phyloP scores from a whole-genome alignment of 352 stramenopile species.

The Phytophthora cryptogea region DNA sequence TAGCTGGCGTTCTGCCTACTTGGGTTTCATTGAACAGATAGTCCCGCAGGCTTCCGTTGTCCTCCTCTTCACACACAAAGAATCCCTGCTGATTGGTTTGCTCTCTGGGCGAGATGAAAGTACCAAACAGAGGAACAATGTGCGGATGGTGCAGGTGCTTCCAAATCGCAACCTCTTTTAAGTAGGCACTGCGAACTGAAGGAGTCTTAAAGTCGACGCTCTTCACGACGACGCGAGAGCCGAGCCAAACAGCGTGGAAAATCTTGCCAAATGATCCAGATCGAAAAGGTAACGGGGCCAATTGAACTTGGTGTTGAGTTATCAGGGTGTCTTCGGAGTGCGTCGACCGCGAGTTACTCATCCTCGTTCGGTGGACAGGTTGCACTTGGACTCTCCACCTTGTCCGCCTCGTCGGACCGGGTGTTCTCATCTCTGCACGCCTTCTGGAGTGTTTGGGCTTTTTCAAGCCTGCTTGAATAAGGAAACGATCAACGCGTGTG shows the following conservation, averaged over 20 bases:
- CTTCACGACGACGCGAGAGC: conserved; percentile 12
- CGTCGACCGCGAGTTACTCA: background rate
- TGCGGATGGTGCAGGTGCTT: conserved; percentile 87
- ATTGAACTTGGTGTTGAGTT: conserved; percentile 1
- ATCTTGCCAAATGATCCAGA: conserved; percentile 17
- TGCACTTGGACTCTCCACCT: conserved; percentile 14
- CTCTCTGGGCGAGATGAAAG: conserved; percentile 8
- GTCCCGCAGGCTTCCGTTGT: conserved; percentile 16
- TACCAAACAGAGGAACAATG: conserved; percentile 74
- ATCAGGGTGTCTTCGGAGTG: conserved; percentile 3
- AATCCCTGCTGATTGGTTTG: conserved; percentile 11
- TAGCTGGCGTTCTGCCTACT: conserved; percentile 3
- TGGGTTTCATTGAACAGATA: conserved; percentile 22
- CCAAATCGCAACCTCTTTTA: conserved; percentile 83
- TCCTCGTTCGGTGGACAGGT: conserved; percentile 1
- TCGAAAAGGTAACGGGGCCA: conserved; percentile 1
- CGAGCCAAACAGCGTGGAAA: conserved; percentile 8
- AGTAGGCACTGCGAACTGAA: conserved; percentile 1
- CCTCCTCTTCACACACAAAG: conserved; percentile 21
- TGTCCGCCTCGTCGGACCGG: background rate
- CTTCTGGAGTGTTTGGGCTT: conserved; percentile 8
- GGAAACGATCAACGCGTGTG: conserved; percentile 7
- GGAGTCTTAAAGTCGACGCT: conserved; percentile 1
- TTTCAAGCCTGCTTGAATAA: conserved; percentile 8
- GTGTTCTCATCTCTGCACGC: background rate